Percentiles rank a stretch among this genome's conserved stretches.
Evolutionary conservation across 2,329 filamentous ascomycete species (phyloP).

Genomic region (Ceratocystis albifundus): DNA sequence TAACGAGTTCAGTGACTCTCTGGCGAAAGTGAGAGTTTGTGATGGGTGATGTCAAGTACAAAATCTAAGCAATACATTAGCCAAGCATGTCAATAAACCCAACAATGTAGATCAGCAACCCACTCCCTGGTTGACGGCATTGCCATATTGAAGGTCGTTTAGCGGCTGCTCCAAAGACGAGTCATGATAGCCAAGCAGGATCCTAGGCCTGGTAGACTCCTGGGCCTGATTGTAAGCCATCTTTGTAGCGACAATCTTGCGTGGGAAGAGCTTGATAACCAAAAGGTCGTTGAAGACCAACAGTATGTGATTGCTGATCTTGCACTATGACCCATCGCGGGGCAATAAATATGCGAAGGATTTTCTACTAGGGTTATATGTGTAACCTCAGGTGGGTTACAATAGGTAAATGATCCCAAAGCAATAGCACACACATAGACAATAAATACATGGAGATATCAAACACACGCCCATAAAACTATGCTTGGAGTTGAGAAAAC

Average conservation of each 20-base stretch:
- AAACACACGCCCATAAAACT: too few relatives aligned
- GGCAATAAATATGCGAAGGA: not conserved
- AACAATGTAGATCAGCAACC: constrained; percentile 29
- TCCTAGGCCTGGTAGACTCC: constrained; percentile 12
- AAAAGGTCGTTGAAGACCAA: not conserved
- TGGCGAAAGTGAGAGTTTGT: constrained; percentile 62
- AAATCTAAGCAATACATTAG: constrained; percentile 45
- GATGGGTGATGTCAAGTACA: constrained; percentile 66
- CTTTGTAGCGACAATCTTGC: too few relatives aligned
- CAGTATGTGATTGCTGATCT: not conserved
- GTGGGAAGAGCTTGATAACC: not conserved
- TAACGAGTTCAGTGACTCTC: constrained; percentile 52
- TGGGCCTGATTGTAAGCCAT: constrained; percentile 14
- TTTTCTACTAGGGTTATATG: constrained; percentile 13
- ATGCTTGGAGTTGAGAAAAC: too few relatives aligned
- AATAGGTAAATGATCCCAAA: not conserved
- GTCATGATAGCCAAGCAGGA: constrained; percentile 55
- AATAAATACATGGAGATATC: too few relatives aligned
- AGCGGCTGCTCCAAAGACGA: constrained; percentile 49
- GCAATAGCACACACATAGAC: too few relatives aligned
- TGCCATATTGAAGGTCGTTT: constrained; percentile 51
- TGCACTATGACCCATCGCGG: not conserved
- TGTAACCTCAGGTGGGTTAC: not conserved
- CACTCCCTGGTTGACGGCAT: constrained; percentile 59
- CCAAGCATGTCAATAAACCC: not conserved